Percentiles rank a stretch among this genome's conserved stretches.
Conservation (phyloP, 2,329 filamentous ascomycete species). For the Microsporum audouinii region DNA sequence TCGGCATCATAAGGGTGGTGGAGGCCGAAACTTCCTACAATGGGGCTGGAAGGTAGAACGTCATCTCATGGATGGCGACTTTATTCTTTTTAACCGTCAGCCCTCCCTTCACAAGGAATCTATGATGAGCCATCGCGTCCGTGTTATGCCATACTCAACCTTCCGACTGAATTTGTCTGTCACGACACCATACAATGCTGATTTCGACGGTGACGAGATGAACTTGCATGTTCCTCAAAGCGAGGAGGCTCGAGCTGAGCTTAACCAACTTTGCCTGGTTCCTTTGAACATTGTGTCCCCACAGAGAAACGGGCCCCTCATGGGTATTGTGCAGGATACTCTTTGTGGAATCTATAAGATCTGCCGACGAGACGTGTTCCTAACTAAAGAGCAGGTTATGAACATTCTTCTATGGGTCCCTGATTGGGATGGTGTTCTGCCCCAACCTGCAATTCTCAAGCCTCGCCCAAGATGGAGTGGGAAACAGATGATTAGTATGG, state of each 20-base stretch:
- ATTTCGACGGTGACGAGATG: conserved; percentile 99
- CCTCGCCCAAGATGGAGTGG: conserved; percentile 90
- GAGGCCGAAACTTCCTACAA: conserved; percentile 66
- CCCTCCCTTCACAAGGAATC: conserved; percentile 98
- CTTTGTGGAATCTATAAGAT: conserved; percentile 96
- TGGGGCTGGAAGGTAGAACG: conserved; percentile 99
- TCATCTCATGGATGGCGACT: conserved; percentile 90
- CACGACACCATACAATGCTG: conserved; percentile 96
- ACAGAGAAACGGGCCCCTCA: conserved; percentile 88
- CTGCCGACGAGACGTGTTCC: conserved; percentile 80
- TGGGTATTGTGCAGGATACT: conserved; percentile 99
- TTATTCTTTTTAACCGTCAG: conserved; percentile 99
- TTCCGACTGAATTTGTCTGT: conserved; percentile 96
- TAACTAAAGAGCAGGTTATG: conserved; percentile 87
- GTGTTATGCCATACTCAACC: conserved; percentile 97
- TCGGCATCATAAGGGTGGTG: conserved; percentile 79
- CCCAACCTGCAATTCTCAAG: conserved; percentile 85
- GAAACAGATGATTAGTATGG: conserved; percentile 92
- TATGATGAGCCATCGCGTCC: conserved; percentile 98
- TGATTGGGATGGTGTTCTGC: conserved; percentile 91
- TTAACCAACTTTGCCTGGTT: conserved; percentile 93
- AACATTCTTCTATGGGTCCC: conserved; percentile 96
- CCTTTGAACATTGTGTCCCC: conserved; percentile 96
- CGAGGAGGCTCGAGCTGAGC: conserved; percentile 89
- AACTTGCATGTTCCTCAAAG: conserved; percentile 98